Conservation (phyloP, 352 stramenopile genomes). For the Pelagophyceae sp. region DNA sequence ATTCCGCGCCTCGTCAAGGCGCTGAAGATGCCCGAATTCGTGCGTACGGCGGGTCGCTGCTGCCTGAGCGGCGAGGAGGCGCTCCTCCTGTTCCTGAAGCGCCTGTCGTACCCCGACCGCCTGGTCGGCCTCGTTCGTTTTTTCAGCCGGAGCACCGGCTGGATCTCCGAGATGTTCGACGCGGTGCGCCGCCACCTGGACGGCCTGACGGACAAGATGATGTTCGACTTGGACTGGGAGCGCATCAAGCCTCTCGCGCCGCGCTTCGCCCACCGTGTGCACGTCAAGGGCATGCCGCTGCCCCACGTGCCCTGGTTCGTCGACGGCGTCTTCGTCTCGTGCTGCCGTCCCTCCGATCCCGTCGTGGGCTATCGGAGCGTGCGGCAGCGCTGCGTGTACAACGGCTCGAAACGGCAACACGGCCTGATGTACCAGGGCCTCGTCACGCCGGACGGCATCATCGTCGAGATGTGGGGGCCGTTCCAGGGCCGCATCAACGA, state of each 20-base stretch:
- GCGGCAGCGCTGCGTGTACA: too few relatives aligned
- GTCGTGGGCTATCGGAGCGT: too few relatives aligned
- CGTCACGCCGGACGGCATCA: not conserved
- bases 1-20: not conserved
- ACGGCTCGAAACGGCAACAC: not conserved
- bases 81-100: slow-evolving; percentile 19
- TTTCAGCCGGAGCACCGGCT: not conserved
- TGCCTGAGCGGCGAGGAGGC: not conserved
- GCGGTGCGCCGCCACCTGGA: too few relatives aligned
- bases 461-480: not conserved
- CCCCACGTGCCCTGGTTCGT: not conserved
- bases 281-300: not conserved
- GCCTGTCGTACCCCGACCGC: not conserved
- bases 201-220: too few relatives aligned
- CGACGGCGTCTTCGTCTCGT: not conserved
- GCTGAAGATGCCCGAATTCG: not conserved
- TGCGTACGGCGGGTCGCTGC: not conserved
- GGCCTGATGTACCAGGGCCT: not conserved
- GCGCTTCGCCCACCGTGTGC: not conserved
- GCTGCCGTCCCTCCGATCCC: not conserved
- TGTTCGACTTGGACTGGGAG: too few relatives aligned
- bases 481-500: not conserved
- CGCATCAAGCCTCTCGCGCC: not conserved
- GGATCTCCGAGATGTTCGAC: not conserved
- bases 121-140: not conserved